Evolutionary conservation across 2,329 filamentous ascomycete genomes (phyloP).

Genomic region (Teratosphaeria epicoccoides): DNA sequence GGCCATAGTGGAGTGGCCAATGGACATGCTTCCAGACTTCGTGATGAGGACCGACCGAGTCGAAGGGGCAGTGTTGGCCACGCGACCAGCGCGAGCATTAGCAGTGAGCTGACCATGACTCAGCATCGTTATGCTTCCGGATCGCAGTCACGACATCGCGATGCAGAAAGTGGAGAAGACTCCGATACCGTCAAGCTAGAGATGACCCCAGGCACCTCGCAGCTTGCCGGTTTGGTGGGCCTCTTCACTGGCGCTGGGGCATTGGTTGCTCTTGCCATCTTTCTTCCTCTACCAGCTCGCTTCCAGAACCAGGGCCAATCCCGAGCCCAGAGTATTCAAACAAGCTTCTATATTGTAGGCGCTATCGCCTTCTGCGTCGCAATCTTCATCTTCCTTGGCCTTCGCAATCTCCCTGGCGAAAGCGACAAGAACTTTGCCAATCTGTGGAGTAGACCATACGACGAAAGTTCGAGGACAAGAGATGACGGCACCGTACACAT

Average conservation of each 20-base stretch:
- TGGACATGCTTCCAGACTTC: constrained; percentile 12
- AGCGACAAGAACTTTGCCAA: constrained; percentile 60
- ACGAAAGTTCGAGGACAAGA: constrained; percentile 15
- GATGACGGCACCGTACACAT: constrained; percentile 17
- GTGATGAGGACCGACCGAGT: constrained; percentile 16
- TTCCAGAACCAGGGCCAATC: constrained; percentile 66
- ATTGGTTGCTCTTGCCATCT: constrained; percentile 67
- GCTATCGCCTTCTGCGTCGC: constrained; percentile 61
- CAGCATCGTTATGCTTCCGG: constrained; percentile 41
- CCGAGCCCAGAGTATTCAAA: constrained; percentile 62
- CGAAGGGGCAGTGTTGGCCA: constrained; percentile 36
- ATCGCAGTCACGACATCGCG: constrained; percentile 10
- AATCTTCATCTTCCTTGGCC: constrained; percentile 64
- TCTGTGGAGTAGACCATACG: constrained; percentile 26
- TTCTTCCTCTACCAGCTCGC: constrained; percentile 74
- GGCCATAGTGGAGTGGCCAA: constrained; percentile 11
- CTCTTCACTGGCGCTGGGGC: constrained; percentile 89
- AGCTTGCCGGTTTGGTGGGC: constrained; percentile 80
- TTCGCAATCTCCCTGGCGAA: constrained; percentile 59
- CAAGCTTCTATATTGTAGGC: constrained; percentile 82
- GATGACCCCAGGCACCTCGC: constrained; percentile 20
- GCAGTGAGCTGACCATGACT: constrained; percentile 66
- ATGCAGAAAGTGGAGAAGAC: constrained; percentile 1
- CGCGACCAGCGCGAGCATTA: constrained; percentile 56
- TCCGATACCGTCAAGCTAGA: constrained; percentile 3